These are phyloP conservation scores for Globisporangium abappressorium DNA, from an alignment of 352 stramenopile genomes.

Conservation along the genomic window DNA sequence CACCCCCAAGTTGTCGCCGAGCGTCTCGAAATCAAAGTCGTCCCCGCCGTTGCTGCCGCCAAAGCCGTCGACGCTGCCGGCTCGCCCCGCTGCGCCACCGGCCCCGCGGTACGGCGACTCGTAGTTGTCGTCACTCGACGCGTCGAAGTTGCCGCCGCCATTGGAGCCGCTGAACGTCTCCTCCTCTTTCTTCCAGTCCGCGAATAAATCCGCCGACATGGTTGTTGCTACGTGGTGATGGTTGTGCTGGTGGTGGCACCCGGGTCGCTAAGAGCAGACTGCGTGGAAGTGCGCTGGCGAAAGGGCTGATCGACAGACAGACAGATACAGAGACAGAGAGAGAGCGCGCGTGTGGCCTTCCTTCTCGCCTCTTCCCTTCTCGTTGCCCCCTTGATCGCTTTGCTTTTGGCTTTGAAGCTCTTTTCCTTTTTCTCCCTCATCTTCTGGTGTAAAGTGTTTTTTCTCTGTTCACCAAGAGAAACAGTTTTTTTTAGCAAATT, in stretches of 20 bases:
- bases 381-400: not conserved
- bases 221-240: conserved; percentile 6
- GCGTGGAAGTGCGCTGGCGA: not conserved
- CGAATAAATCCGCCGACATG: conserved; percentile 89
- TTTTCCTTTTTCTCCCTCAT: not conserved
- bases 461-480: too few relatives aligned
- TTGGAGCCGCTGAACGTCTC: conserved; percentile 24
- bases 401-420: not conserved
- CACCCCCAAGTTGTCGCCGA: conserved; percentile 35
- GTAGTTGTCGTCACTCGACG: conserved; percentile 24
- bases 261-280: not conserved
- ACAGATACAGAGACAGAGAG: not conserved
- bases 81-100: conserved; percentile 25
- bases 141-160: conserved; percentile 16
- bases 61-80: conserved; percentile 15
- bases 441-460: not conserved
- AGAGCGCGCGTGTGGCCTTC: not conserved
- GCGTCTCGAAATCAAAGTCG: conserved; percentile 79
- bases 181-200: conserved; percentile 87
- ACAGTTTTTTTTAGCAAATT: too few relatives aligned
- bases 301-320: not conserved
- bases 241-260: not conserved
- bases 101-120: conserved; percentile 37
- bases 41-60: conserved; percentile 43
- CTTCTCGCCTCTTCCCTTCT: not conserved